Evolutionary conservation across 1,139 yeast species (phyloP).

Genomic region (Candida pseudocylindracea): DNA sequence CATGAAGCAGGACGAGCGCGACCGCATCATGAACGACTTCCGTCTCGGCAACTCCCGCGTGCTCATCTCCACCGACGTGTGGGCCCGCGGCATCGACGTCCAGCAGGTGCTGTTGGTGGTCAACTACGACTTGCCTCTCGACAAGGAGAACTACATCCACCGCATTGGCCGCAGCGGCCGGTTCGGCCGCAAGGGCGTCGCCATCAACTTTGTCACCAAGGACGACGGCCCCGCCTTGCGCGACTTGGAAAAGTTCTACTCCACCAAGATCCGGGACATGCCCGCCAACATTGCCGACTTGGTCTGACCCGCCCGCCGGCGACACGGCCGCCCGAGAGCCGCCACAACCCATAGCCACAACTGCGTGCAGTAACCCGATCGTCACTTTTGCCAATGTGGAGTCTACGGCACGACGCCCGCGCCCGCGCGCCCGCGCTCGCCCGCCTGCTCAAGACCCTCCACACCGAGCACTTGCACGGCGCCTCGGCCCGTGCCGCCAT

Average conservation of each 20-base stretch:
- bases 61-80: constrained; percentile 82
- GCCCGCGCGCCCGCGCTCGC: too few relatives aligned
- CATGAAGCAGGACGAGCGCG: constrained; percentile 87
- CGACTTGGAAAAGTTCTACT: constrained; percentile 60
- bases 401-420: too few relatives aligned
- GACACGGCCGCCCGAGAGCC: too few relatives aligned
- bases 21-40: constrained; percentile 72
- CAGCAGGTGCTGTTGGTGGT: constrained; percentile 93
- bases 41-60: constrained; percentile 63
- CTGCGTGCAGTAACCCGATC: too few relatives aligned
- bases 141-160: constrained; percentile 78
- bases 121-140: constrained; percentile 74
- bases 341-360: too few relatives aligned
- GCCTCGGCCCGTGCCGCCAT: too few relatives aligned
- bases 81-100: constrained; percentile 97
- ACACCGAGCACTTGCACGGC: too few relatives aligned
- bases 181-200: constrained; percentile 91
- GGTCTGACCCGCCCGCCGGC: background rate
- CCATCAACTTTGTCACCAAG: constrained; percentile 65
- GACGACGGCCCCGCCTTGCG: constrained; percentile 38
- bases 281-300: constrained; percentile 18
- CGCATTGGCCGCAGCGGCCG: constrained; percentile 91
- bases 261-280: constrained; percentile 67
- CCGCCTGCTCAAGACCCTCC: too few relatives aligned
- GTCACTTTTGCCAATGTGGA: too few relatives aligned